These are phyloP conservation scores for Phytophthora pistaciae DNA, from an alignment of 352 stramenopile genomes.

Conservation along the genomic window DNA sequence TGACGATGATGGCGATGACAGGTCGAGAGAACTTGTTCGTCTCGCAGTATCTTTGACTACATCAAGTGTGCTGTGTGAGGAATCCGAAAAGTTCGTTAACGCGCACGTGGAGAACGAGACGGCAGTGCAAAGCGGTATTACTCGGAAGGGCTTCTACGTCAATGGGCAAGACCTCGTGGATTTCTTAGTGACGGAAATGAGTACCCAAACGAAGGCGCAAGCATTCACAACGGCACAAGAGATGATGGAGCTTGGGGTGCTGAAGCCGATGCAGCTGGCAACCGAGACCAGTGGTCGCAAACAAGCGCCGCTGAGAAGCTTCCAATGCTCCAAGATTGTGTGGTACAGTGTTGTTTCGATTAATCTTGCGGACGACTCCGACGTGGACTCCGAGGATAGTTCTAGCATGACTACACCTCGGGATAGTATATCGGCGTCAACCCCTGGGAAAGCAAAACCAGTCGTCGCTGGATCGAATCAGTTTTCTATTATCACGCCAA, in stretches of 20 bases:
- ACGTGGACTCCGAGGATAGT: conserved; percentile 75
- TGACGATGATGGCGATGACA: conserved; percentile 65
- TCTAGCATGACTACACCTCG: conserved; percentile 38
- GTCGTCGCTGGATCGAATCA: conserved; percentile 63
- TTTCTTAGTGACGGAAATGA: conserved; percentile 74
- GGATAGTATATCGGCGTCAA: conserved; percentile 26
- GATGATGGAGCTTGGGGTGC: conserved; percentile 74
- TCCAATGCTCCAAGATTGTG: conserved; percentile 80
- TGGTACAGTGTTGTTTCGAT: conserved; percentile 88
- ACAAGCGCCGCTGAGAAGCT: conserved; percentile 41
- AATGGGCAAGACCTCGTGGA: conserved; percentile 81
- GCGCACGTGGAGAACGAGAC: conserved; percentile 46
- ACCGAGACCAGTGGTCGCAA: conserved; percentile 24
- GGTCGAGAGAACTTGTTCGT: conserved; percentile 63
- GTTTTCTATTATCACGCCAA: conserved; percentile 89
- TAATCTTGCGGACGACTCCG: conserved; percentile 74
- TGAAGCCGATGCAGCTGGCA: conserved; percentile 55
- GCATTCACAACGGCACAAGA: conserved; percentile 80
- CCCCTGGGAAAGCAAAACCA: conserved; percentile 30
- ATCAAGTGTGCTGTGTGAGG: conserved; percentile 68
- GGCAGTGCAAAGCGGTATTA: conserved; percentile 38
- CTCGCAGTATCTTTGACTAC: conserved; percentile 77
- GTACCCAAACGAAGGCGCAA: conserved; percentile 64
- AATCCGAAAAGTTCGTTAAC: conserved; percentile 71
- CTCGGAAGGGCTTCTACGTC: conserved; percentile 78